These are phyloP conservation scores for Candida xyloterini DNA, from an alignment of 805 yeast species.

Conservation along the genomic window DNA sequence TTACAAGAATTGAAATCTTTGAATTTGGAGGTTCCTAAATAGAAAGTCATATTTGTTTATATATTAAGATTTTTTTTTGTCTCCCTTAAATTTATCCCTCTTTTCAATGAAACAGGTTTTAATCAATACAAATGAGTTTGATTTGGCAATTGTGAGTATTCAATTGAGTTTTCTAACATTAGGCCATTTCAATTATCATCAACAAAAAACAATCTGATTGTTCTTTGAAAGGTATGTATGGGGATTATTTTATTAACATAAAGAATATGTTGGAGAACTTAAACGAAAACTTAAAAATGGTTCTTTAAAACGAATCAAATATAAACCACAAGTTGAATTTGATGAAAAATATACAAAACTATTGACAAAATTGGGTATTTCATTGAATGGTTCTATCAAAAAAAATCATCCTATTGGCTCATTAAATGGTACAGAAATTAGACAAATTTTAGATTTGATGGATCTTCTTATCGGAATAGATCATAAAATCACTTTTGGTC, in stretches of 20 bases:
- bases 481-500: constrained; percentile 3
- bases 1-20: constrained; percentile 29
- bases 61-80: constrained; percentile 2
- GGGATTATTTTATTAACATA: neutral
- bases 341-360: constrained; percentile 3
- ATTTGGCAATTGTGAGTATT: constrained; percentile 15
- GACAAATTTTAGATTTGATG: constrained; percentile 1
- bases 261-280: constrained; percentile 1
- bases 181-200: constrained; percentile 12
- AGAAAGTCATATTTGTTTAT: neutral
- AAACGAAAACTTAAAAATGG: constrained; percentile 1
- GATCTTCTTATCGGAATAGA: constrained; percentile 12
- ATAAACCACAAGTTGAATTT: constrained; percentile 6
- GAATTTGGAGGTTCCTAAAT: constrained; percentile 12
- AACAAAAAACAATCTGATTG: constrained; percentile 9
- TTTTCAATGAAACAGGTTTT: constrained; percentile 1
- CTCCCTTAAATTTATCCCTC: constrained; percentile 2
- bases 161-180: neutral
- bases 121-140: constrained; percentile 4
- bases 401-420: constrained; percentile 5
- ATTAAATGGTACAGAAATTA: constrained; percentile 7
- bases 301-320: constrained; percentile 1
- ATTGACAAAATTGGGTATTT: constrained; percentile 12
- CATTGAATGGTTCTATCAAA: constrained; percentile 7
- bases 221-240: constrained; percentile 8